phyloP scores from a whole-genome alignment of 1,139 yeast species.

The Debaryomyces sp. region DNA sequence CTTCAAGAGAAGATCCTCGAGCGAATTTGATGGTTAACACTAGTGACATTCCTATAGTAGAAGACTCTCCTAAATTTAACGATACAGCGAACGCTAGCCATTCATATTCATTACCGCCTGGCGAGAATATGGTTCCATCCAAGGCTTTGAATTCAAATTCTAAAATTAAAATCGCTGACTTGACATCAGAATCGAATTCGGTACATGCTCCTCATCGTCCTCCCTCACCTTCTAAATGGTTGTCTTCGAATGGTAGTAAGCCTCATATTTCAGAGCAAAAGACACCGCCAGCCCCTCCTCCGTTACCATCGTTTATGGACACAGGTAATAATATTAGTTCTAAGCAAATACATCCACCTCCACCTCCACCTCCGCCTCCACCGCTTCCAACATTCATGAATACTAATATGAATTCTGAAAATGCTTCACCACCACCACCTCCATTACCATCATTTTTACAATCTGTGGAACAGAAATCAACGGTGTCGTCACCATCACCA shows the following conservation, averaged over 20 bases:
- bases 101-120: not conserved
- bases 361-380: conserved; percentile 28
- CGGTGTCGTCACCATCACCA: conserved; percentile 17
- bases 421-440: conserved; percentile 26
- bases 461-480: conserved; percentile 4
- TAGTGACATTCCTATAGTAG: not conserved
- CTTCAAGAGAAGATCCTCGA: not conserved
- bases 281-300: conserved; percentile 25
- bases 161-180: conserved; percentile 22
- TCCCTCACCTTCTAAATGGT: conserved; percentile 30
- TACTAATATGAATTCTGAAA: not conserved
- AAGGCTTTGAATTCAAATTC: not conserved
- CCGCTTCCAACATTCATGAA: conserved; percentile 18
- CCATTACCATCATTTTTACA: conserved; percentile 14
- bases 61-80: not conserved
- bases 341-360: not conserved
- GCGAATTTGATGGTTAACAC: not conserved
- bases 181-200: conserved; percentile 15
- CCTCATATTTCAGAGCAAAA: conserved; percentile 1
- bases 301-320: not conserved
- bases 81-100: not conserved
- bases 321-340: not conserved
- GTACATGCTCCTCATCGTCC: conserved; percentile 32
- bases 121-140: not conserved
- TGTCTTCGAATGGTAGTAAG: conserved; percentile 9